Evolutionary conservation across 2,329 filamentous ascomycete species (phyloP).

Genomic region (Fusarium drepaniforme): DNA sequence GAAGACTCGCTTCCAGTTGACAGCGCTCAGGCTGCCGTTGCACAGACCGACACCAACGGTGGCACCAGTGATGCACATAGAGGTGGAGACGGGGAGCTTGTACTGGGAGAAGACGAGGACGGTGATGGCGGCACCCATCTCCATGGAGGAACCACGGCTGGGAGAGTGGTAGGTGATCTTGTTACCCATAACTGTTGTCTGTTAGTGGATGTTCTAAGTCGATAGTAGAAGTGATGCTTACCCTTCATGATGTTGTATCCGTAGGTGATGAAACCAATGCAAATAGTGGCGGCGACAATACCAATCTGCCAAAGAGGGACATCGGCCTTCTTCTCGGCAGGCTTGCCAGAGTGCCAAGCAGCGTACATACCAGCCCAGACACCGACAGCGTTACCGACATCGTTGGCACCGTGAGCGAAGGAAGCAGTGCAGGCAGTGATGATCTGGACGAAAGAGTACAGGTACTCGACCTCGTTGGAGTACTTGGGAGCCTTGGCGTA

Average conservation of each 20-base stretch:
- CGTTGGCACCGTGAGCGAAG: conserved; percentile 83
- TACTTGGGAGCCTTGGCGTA: conserved; percentile 75
- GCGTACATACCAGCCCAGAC: conserved; percentile 78
- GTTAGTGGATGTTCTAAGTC: conserved; percentile 15
- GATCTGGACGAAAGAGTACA: conserved; percentile 75
- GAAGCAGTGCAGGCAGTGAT: conserved; percentile 79
- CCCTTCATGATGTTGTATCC: conserved; percentile 89
- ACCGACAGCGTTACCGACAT: conserved; percentile 79
- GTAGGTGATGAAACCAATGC: conserved; percentile 77
- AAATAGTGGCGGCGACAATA: conserved; percentile 74
- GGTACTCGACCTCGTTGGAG: conserved; percentile 78
- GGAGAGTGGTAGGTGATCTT: conserved; percentile 79
- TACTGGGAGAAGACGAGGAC: conserved; percentile 82
- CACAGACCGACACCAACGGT: conserved; percentile 84
- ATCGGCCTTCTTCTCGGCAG: conserved; percentile 70
- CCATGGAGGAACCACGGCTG: conserved; percentile 75
- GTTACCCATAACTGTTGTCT: conserved; percentile 77
- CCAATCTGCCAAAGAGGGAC: conserved; percentile 84
- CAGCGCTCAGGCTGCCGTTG: conserved; percentile 77
- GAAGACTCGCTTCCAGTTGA: conserved; percentile 81
- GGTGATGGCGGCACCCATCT: conserved; percentile 83
- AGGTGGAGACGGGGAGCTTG: conserved; percentile 81
- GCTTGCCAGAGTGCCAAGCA: conserved; percentile 73
- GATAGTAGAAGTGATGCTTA: conserved; percentile 49
- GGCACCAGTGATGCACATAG: conserved; percentile 84